Percentiles rank a stretch among this genome's conserved stretches.
Evolutionary conservation across 108 stramenopile species (phyloP).

Genomic region (Cylindrotheca fusiformis): DNA sequence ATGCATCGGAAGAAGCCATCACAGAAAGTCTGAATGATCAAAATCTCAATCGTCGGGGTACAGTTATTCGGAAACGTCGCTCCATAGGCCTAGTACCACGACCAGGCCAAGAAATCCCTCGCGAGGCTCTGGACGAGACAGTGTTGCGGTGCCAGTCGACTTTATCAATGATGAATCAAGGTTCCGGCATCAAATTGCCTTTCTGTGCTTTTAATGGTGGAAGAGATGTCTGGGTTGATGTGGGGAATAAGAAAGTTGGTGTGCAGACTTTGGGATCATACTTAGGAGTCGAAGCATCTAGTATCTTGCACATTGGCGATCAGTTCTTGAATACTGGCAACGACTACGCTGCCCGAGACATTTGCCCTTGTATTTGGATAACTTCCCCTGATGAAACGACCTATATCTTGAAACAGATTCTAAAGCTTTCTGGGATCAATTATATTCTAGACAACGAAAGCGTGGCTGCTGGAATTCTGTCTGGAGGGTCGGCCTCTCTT

Average conservation of each 20-base stretch:
- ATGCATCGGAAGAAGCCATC: constrained; percentile 65
- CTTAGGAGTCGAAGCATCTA: constrained; percentile 60
- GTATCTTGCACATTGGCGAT: constrained; percentile 90
- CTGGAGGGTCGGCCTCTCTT: not conserved
- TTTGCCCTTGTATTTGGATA: constrained; percentile 92
- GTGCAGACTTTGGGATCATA: constrained; percentile 79
- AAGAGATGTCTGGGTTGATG: constrained; percentile 89
- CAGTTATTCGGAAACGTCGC: constrained; percentile 83
- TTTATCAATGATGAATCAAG: constrained; percentile 38
- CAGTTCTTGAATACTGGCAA: constrained; percentile 93
- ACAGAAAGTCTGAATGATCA: constrained; percentile 54
- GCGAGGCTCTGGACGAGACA: constrained; percentile 88
- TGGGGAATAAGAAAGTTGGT: constrained; percentile 92
- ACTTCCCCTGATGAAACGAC: constrained; percentile 89
- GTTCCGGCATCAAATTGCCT: constrained; percentile 50
- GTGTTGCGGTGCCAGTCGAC: constrained; percentile 77
- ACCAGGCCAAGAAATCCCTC: constrained; percentile 57
- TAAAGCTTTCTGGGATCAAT: constrained; percentile 67
- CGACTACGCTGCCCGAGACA: constrained; percentile 83
- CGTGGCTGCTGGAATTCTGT: not conserved
- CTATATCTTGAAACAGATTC: constrained; percentile 82
- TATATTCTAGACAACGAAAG: constrained; percentile 9
- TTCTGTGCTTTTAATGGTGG: constrained; percentile 96
- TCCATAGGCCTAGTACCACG: constrained; percentile 84
- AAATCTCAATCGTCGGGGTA: constrained; percentile 62